phyloP scores from a whole-genome alignment of 2,329 filamentous ascomycete species.

The Penicillium sp. region DNA sequence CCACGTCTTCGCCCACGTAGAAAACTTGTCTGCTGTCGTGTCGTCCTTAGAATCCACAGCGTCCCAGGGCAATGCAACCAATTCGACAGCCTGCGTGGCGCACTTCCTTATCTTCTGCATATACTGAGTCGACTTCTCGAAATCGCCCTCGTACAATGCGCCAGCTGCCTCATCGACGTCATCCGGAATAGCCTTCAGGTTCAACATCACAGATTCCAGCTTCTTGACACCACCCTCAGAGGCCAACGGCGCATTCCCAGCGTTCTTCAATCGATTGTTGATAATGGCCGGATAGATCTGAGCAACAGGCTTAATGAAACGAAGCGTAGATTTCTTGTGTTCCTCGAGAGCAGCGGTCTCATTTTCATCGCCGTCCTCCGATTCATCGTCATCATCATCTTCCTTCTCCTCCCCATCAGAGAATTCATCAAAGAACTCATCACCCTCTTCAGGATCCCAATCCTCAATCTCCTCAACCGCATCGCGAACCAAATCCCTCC shows the following conservation, averaged over 20 bases:
- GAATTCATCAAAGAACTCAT: constrained; percentile 49
- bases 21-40: constrained; percentile 70
- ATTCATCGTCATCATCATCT: constrained; percentile 18
- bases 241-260: constrained; percentile 18
- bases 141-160: constrained; percentile 43
- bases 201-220: constrained; percentile 36
- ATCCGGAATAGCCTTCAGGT: constrained; percentile 39
- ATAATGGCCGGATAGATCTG: constrained; percentile 46
- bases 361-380: constrained; percentile 23
- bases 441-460: constrained; percentile 72
- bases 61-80: constrained; percentile 70
- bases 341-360: constrained; percentile 36
- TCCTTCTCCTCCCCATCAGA: constrained; percentile 30
- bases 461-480: constrained; percentile 81
- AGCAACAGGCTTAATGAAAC: constrained; percentile 42
- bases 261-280: constrained; percentile 40
- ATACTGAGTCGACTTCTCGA: constrained; percentile 33
- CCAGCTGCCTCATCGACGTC: constrained; percentile 47
- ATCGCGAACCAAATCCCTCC: constrained; percentile 72
- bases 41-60: constrained; percentile 53
- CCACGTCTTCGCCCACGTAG: constrained; percentile 66
- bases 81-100: constrained; percentile 65
- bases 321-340: constrained; percentile 42
- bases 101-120: constrained; percentile 32
- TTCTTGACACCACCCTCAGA: constrained; percentile 22